Evolutionary conservation across 805 yeast species (phyloP).

Genomic region (Saturnispora gosingensis): DNA sequence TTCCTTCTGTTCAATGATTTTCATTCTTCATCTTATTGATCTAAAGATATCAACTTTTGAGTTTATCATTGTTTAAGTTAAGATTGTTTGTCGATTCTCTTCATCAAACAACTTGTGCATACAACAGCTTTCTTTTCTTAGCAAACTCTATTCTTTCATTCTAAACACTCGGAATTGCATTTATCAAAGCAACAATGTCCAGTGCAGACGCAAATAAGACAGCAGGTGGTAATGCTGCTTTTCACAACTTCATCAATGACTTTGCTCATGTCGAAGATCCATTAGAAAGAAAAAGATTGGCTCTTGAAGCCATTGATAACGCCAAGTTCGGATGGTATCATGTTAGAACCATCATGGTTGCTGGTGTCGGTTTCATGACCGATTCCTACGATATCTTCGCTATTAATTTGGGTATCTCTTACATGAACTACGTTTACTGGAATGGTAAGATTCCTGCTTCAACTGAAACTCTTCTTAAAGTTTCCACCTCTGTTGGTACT

Average conservation of each 20-base stretch:
- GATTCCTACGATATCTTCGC: constrained; percentile 92
- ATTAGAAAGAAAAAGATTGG: constrained; percentile 76
- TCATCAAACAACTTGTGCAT: not conserved
- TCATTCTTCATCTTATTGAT: not conserved
- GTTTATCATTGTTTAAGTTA: not conserved
- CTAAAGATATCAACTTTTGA: not conserved
- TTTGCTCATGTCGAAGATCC: constrained; percentile 80
- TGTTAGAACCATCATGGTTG: constrained; percentile 71
- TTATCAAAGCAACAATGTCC: not conserved
- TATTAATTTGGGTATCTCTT: constrained; percentile 70
- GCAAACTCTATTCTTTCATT: not conserved
- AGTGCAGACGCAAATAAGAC: constrained; percentile 25
- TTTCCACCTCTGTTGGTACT: constrained; percentile 89
- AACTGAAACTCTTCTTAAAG: constrained; percentile 69
- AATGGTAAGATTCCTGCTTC: constrained; percentile 51
- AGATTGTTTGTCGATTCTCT: not conserved
- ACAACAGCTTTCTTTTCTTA: not conserved
- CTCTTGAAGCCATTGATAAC: constrained; percentile 74
- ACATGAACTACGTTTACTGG: constrained; percentile 75
- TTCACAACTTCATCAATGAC: constrained; percentile 73
- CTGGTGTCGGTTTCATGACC: constrained; percentile 93
- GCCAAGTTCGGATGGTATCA: constrained; percentile 79
- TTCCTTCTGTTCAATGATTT: not conserved
- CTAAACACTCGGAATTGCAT: not conserved
- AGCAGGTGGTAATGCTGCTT: constrained; percentile 76